Conservation (phyloP, 2,329 filamentous ascomycete species). For the Colletotrichum tropicicola region DNA sequence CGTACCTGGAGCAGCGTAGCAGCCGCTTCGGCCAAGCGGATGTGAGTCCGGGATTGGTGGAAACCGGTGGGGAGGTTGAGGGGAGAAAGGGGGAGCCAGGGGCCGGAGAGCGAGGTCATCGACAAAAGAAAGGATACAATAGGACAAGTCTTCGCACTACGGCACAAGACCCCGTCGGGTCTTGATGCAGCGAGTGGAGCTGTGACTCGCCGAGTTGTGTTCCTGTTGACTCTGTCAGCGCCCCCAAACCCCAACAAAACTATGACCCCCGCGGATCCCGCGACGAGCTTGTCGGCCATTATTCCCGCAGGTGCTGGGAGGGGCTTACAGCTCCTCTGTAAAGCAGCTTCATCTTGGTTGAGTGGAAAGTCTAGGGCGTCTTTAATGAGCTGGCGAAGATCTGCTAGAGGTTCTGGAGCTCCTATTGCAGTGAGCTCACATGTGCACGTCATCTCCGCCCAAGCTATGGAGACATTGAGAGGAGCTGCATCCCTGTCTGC, state of each 20-base stretch:
- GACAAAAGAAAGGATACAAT: slow-evolving; percentile 22
- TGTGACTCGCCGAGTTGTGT: neutral
- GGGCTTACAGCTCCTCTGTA: too few species aligned
- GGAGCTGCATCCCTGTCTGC: too few species aligned
- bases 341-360: neutral
- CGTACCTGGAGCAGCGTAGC: neutral
- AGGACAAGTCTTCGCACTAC: slow-evolving; percentile 4
- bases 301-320: neutral
- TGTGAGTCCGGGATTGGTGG: slow-evolving; percentile 25
- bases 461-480: too few species aligned
- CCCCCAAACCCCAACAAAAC: slow-evolving; percentile 13
- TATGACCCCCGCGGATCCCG: neutral
- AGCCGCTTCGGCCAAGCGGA: slow-evolving; percentile 12
- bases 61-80: slow-evolving; percentile 17
- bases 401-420: neutral
- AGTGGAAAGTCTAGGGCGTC: neutral
- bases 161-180: neutral
- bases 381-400: neutral
- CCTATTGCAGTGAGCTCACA: too few species aligned
- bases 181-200: slow-evolving; percentile 4
- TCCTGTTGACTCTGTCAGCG: neutral
- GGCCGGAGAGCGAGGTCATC: slow-evolving; percentile 20
- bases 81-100: neutral
- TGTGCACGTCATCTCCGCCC: too few species aligned
- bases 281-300: neutral